These are phyloP conservation scores for Adiantum capillusveneris DNA, from an alignment of 75 land plant species.

Conservation along the genomic window DNA sequence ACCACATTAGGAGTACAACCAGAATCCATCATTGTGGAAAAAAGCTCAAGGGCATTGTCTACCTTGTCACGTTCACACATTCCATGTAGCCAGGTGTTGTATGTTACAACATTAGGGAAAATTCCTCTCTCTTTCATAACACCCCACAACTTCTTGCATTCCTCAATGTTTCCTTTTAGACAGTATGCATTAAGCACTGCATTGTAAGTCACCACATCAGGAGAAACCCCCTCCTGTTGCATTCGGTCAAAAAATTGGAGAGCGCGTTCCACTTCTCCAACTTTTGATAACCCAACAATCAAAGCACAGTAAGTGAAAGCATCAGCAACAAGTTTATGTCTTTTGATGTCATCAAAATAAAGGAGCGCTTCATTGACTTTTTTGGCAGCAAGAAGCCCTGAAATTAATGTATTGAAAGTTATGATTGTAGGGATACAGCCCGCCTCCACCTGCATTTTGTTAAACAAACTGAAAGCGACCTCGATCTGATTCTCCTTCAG, in stretches of 20 bases:
- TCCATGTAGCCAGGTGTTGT: slow-evolving; percentile 64
- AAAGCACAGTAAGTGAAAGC: slow-evolving; percentile 48
- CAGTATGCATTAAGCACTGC: slow-evolving; percentile 50
- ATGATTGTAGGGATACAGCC: slow-evolving; percentile 53
- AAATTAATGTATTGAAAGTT: slow-evolving; percentile 63
- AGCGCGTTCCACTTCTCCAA: slow-evolving; percentile 46
- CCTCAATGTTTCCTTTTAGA: slow-evolving; percentile 26
- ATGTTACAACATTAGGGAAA: slow-evolving; percentile 44
- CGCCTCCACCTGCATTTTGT: slow-evolving; percentile 45
- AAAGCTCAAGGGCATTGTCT: slow-evolving; percentile 29
- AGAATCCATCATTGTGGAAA: slow-evolving; percentile 45
- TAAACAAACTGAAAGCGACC: slow-evolving; percentile 40
- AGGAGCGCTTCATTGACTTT: slow-evolving; percentile 25
- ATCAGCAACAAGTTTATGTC: slow-evolving; percentile 9
- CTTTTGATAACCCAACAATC: slow-evolving; percentile 58
- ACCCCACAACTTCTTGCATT: slow-evolving; percentile 2
- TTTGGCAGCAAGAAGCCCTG: slow-evolving; percentile 51
- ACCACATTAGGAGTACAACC: slow-evolving; percentile 62
- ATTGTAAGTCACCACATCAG: slow-evolving; percentile 46
- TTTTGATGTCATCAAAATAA: not conserved
- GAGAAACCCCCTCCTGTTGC: slow-evolving; percentile 37
- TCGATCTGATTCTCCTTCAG: slow-evolving; percentile 11
- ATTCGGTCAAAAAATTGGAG: slow-evolving; percentile 39
- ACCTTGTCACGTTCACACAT: slow-evolving; percentile 32
- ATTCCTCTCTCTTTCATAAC: slow-evolving; percentile 4